Evolutionary conservation across 2,329 filamentous ascomycete species (phyloP).

Genomic region (Zymoseptoria ardabiliae): DNA sequence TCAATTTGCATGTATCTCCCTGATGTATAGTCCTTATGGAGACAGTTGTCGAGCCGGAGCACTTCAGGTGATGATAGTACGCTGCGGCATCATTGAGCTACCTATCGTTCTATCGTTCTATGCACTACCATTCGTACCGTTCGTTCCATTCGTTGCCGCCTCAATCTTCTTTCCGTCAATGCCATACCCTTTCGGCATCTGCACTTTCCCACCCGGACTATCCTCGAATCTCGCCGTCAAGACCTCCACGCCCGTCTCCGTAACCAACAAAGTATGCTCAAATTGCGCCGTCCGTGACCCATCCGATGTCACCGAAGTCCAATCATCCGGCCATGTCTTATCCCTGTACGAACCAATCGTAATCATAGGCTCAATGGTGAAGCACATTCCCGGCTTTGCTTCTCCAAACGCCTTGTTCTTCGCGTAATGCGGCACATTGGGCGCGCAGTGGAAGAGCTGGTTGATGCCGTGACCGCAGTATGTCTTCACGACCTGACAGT

Average conservation of each 20-base stretch:
- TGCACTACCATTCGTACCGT: background rate
- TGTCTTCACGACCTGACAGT: conserved; percentile 86
- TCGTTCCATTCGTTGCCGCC: conserved; percentile 6
- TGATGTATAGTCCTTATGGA: background rate
- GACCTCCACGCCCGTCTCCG: conserved; percentile 73
- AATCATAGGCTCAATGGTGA: conserved; percentile 99
- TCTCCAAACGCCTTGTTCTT: conserved; percentile 97
- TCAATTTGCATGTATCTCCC: background rate
- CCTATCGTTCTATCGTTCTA: background rate
- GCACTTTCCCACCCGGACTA: conserved; percentile 60
- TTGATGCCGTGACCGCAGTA: conserved; percentile 97
- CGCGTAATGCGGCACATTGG: conserved; percentile 92
- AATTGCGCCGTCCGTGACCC: conserved; percentile 90
- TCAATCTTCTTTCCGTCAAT: conserved; percentile 10
- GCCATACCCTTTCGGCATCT: conserved; percentile 19
- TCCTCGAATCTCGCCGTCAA: conserved; percentile 65
- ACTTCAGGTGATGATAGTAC: background rate
- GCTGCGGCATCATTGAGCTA: background rate
- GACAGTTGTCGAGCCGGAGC: background rate
- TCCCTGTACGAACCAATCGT: conserved; percentile 84
- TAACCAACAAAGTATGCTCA: conserved; percentile 78
- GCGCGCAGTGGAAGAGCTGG: conserved; percentile 83
- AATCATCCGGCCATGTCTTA: conserved; percentile 96
- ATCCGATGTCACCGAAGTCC: conserved; percentile 91
- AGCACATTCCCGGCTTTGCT: conserved; percentile 95